These are phyloP conservation scores for Blastobotrys aristatus DNA, from an alignment of 1,139 yeast species.

Conservation along the genomic window DNA sequence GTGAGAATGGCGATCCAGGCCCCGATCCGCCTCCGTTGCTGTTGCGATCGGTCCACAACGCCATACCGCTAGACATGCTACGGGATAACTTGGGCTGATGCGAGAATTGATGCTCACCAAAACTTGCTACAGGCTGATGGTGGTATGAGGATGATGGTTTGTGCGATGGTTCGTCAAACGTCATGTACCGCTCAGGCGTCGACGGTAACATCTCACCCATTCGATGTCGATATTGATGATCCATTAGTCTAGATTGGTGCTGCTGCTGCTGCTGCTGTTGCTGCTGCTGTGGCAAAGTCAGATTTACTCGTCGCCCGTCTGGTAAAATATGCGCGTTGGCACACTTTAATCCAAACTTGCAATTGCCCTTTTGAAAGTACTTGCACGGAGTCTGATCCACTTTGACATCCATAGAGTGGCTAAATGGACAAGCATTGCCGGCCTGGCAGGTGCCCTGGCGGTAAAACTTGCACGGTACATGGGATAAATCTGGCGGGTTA, in stretches of 20 bases:
- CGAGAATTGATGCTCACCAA: not conserved
- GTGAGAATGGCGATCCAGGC: not conserved
- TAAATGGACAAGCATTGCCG: conserved; percentile 85
- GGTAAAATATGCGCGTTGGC: conserved; percentile 88
- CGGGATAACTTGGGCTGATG: no score
- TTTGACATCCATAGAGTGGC: conserved; percentile 61
- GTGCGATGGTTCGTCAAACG: not conserved
- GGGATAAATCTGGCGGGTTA: conserved; percentile 51
- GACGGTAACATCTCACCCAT: no score
- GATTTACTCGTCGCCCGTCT: conserved; percentile 78
- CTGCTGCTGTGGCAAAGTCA: conserved; percentile 32
- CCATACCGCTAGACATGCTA: conserved; percentile 7
- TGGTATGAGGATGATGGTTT: not conserved
- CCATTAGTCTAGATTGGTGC: not conserved
- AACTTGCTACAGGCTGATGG: not conserved
- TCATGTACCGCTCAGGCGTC: not conserved
- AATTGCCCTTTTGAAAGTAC: conserved; percentile 89
- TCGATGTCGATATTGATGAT: not conserved
- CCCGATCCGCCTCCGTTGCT: not conserved
- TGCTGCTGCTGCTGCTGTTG: conserved; percentile 11
- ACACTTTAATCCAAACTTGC: conserved; percentile 89
- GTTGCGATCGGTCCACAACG: conserved; percentile 9
- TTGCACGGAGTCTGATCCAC: conserved; percentile 77
- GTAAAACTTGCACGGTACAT: conserved; percentile 93
- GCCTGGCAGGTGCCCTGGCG: conserved; percentile 93